These are phyloP conservation scores for Hericium rajendrae DNA, from an alignment of 768 basidiomycete species.

Conservation along the genomic window DNA sequence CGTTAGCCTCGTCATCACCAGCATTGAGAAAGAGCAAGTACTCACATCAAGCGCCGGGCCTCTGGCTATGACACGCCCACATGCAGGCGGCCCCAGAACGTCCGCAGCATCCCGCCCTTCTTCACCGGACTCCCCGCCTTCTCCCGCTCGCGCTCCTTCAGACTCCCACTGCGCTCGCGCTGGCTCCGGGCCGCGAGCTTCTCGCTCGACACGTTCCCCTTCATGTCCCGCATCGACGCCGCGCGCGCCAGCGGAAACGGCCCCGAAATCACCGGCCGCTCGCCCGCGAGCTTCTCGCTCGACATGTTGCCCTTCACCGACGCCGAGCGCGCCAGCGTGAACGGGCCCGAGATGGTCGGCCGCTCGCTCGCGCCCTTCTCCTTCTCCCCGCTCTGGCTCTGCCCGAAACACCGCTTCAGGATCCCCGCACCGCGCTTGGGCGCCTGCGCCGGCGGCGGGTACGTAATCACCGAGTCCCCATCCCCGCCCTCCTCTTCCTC, in stretches of 20 bases:
- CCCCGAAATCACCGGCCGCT: constrained; percentile 23
- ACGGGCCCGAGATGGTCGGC: constrained; percentile 24
- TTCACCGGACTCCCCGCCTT: constrained; percentile 8
- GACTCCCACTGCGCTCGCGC: background rate
- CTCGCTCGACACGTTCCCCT: constrained; percentile 10
- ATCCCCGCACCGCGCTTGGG: constrained; percentile 11
- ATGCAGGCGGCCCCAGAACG: constrained; percentile 14
- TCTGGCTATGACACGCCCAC: constrained; percentile 9
- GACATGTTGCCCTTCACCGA: constrained; percentile 7
- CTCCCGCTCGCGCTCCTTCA: constrained; percentile 4
- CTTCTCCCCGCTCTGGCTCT: constrained; percentile 5
- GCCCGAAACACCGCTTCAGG: constrained; percentile 16
- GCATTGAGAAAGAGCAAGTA: background rate
- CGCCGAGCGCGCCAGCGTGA: constrained; percentile 18
- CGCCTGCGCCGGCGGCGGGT: constrained; percentile 16
- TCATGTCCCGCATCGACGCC: background rate
- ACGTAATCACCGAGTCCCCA: constrained; percentile 14
- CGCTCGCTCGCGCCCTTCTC: constrained; percentile 11
- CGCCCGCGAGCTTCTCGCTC: constrained; percentile 1
- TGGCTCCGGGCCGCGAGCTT: constrained; percentile 1
- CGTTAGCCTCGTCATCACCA: background rate
- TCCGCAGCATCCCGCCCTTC: constrained; percentile 21
- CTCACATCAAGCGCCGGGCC: constrained; percentile 7
- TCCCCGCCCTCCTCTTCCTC: constrained; percentile 4
- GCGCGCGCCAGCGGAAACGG: constrained; percentile 21